phyloP scores from a whole-genome alignment of 495 filamentous ascomycete genomes.

The Halenospora varia region DNA sequence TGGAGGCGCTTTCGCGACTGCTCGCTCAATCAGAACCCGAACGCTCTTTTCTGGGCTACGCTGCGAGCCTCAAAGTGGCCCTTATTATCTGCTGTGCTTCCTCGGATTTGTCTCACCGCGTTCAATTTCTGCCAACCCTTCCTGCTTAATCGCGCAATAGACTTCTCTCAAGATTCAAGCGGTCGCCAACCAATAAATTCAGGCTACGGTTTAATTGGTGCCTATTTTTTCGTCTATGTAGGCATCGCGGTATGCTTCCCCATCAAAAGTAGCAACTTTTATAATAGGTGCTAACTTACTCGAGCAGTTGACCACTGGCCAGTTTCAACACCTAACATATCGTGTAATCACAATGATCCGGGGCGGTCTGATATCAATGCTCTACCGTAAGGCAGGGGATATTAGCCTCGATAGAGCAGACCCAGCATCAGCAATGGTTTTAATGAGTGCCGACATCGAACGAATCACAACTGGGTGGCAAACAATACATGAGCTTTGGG shows the following conservation, averaged over 20 bases:
- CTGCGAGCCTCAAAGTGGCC: slow-evolving; percentile 29
- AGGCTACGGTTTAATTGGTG: slow-evolving; percentile 60
- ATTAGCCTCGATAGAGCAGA: neutral
- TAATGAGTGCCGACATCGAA: slow-evolving; percentile 26
- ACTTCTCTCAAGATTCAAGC: slow-evolving; percentile 27
- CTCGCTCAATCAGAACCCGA: neutral
- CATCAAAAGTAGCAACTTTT: neutral
- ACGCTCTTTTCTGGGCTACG: neutral
- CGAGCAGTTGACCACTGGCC: neutral
- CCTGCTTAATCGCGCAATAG: slow-evolving; percentile 34
- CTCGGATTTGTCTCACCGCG: slow-evolving; percentile 42
- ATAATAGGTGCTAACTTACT: neutral
- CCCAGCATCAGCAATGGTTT: slow-evolving; percentile 26
- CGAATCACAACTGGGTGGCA: slow-evolving; percentile 2
- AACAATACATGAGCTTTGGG: slow-evolving; percentile 13
- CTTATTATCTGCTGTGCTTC: slow-evolving; percentile 10
- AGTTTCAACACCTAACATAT: neutral
- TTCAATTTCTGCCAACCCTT: slow-evolving; percentile 65
- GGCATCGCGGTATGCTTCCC: slow-evolving; percentile 38
- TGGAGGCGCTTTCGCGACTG: neutral
- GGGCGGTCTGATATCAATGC: neutral
- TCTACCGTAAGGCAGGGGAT: neutral
- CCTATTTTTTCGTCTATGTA: slow-evolving; percentile 55
- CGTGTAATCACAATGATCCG: neutral
- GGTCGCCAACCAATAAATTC: slow-evolving; percentile 9